Percentiles rank a stretch among this genome's conserved stretches.
These are phyloP conservation scores for Furcasterigmium furcatum DNA, from an alignment of 2,329 filamentous ascomycete species.

Conservation along the genomic window DNA sequence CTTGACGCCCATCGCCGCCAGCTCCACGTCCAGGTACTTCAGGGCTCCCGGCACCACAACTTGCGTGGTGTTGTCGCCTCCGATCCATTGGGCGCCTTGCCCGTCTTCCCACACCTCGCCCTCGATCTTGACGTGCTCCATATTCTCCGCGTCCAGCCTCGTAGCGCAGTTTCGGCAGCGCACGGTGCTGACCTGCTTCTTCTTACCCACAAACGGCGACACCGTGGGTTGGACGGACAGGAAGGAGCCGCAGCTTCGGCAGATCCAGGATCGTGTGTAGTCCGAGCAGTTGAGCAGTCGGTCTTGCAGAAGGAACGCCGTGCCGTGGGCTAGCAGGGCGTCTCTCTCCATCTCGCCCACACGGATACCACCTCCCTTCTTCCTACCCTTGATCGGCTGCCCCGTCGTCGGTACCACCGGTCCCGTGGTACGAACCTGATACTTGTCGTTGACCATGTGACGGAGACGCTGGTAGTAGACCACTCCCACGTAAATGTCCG, in stretches of 20 bases:
- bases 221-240: conserved; percentile 81
- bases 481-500: conserved; percentile 94
- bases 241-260: conserved; percentile 86
- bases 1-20: conserved; percentile 94
- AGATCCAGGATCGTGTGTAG: conserved; percentile 86
- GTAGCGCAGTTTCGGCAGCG: conserved; percentile 77
- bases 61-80: conserved; percentile 85
- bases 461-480: conserved; percentile 97
- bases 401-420: conserved; percentile 87
- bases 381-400: conserved; percentile 94
- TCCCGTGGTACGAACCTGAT: conserved; percentile 93
- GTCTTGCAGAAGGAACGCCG: conserved; percentile 91
- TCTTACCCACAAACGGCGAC: conserved; percentile 60
- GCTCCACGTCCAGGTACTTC: conserved; percentile 89
- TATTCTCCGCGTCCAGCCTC: conserved; percentile 54
- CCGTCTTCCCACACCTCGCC: conserved; percentile 93
- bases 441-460: conserved; percentile 99
- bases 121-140: conserved; percentile 53
- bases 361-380: conserved; percentile 96
- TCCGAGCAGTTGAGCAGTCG: conserved; percentile 96
- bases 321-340: conserved; percentile 89
- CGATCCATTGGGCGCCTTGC: conserved; percentile 76
- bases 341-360: conserved; percentile 99
- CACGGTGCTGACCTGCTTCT: conserved; percentile 65
- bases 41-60: conserved; percentile 92